Conservation (phyloP, 495 filamentous ascomycete species). For the Penicillium desertorum region DNA sequence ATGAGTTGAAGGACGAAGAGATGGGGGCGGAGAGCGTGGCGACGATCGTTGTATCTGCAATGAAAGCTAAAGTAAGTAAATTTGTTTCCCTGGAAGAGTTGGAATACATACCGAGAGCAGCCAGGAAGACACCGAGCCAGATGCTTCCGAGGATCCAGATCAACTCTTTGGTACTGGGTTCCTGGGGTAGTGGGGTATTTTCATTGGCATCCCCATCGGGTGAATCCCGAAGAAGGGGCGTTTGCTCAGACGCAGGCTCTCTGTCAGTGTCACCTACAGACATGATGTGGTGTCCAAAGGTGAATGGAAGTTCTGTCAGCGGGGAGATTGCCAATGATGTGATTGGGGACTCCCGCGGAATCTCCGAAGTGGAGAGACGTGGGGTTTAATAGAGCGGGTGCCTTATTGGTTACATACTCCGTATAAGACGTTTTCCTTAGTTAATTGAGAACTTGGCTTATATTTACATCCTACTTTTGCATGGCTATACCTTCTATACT, state of each 20-base stretch:
- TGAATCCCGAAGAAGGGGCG: slow-evolving; percentile 38
- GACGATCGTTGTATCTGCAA: slow-evolving; percentile 72
- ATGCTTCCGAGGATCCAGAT: slow-evolving; percentile 49
- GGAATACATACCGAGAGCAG: slow-evolving; percentile 60
- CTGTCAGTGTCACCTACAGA: slow-evolving; percentile 19
- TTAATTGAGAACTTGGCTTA: too few species aligned
- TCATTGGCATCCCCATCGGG: slow-evolving; percentile 20
- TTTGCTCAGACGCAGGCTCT: slow-evolving; percentile 38
- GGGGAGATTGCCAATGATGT: slow-evolving; percentile 7
- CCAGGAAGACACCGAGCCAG: slow-evolving; percentile 81
- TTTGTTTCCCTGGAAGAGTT: too few species aligned
- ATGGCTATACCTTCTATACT: too few species aligned
- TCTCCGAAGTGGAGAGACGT: neutral
- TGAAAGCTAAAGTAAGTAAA: neutral
- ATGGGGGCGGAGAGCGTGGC: slow-evolving; percentile 86
- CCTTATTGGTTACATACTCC: neutral
- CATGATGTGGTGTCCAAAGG: slow-evolving; percentile 16
- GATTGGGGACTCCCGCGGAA: slow-evolving; percentile 1
- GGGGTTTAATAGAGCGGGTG: neutral
- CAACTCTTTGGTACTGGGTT: slow-evolving; percentile 44
- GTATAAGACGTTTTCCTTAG: too few species aligned
- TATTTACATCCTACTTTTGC: too few species aligned
- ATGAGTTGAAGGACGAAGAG: slow-evolving; percentile 77
- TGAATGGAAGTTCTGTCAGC: neutral
- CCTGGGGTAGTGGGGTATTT: slow-evolving; percentile 32